Conservation (phyloP, 768 basidiomycete species). For the Mycena rosella region DNA sequence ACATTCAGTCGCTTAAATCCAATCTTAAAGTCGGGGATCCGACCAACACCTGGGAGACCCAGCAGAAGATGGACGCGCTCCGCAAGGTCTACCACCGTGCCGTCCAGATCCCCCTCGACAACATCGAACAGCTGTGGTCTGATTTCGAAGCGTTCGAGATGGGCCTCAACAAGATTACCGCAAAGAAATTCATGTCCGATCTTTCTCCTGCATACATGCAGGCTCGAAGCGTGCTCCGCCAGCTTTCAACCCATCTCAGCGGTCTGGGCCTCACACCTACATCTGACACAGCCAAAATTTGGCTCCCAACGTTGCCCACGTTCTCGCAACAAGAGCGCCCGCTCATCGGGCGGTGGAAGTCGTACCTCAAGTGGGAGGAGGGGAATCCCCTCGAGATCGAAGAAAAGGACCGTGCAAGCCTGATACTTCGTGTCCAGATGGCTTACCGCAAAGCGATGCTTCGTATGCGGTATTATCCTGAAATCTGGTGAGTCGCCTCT, state of each 20-base stretch:
- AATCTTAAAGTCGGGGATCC: too few species aligned
- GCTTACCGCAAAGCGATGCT: constrained; percentile 92
- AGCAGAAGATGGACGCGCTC: constrained; percentile 94
- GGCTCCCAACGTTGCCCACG: constrained; percentile 77
- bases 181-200: constrained; percentile 96
- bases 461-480: constrained; percentile 93
- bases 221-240: constrained; percentile 88
- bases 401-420: constrained; percentile 76
- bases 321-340: constrained; percentile 80
- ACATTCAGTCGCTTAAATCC: constrained; percentile 88
- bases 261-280: constrained; percentile 62
- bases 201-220: constrained; percentile 96
- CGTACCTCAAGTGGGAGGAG: constrained; percentile 96
- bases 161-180: constrained; percentile 89
- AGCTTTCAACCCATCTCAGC: constrained; percentile 78
- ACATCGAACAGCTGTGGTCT: constrained; percentile 93
- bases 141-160: constrained; percentile 95
- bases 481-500: constrained; percentile 80
- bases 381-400: constrained; percentile 94
- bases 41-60: constrained; percentile 92
- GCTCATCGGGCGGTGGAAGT: constrained; percentile 89
- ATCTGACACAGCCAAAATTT: constrained; percentile 60
- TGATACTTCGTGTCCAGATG: constrained; percentile 80
- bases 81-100: constrained; percentile 95
- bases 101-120: constrained; percentile 94